These are phyloP conservation scores for Fusarium azukiicola DNA, from an alignment of 2,329 filamentous ascomycete genomes.

Conservation along the genomic window DNA sequence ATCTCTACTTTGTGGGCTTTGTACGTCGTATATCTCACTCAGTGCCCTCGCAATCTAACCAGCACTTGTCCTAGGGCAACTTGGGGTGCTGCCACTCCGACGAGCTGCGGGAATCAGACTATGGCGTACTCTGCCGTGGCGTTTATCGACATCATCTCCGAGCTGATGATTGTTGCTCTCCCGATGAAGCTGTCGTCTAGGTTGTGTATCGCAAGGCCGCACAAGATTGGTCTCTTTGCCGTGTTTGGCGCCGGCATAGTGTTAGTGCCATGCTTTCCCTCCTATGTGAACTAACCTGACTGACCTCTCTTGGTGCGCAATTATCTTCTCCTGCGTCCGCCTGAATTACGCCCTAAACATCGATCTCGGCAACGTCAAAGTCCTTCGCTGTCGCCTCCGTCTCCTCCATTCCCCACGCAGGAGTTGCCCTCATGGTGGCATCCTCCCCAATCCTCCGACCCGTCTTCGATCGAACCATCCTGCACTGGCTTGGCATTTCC, in stretches of 20 bases:
- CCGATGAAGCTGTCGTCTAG: slow-evolving; percentile 5
- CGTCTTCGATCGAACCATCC: slow-evolving; percentile 17
- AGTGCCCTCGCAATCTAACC: neutral
- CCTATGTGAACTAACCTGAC: neutral
- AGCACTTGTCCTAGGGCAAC: neutral
- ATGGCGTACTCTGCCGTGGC: slow-evolving; percentile 12
- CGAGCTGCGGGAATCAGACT: slow-evolving; percentile 10
- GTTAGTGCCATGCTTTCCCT: neutral
- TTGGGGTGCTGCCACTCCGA: slow-evolving; percentile 1
- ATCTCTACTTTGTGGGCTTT: slow-evolving; percentile 6
- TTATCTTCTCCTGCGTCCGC: slow-evolving; percentile 38
- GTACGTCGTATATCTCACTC: neutral
- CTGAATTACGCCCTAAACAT: slow-evolving; percentile 38
- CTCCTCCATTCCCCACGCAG: neutral
- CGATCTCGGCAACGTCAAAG: slow-evolving; percentile 29
- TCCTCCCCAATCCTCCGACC: neutral
- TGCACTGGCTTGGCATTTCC: neutral
- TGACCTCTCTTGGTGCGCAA: slow-evolving; percentile 20
- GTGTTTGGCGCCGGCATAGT: slow-evolving; percentile 16
- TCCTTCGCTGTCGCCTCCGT: neutral
- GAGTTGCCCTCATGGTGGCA: slow-evolving; percentile 14
- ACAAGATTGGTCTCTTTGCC: slow-evolving; percentile 9
- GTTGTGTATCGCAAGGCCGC: slow-evolving; percentile 1
- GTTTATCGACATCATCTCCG: slow-evolving; percentile 9
- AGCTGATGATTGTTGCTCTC: slow-evolving; percentile 9